Conservation (phyloP, 192 early-diverging fungal species). For the Mortierella claussenii region DNA sequence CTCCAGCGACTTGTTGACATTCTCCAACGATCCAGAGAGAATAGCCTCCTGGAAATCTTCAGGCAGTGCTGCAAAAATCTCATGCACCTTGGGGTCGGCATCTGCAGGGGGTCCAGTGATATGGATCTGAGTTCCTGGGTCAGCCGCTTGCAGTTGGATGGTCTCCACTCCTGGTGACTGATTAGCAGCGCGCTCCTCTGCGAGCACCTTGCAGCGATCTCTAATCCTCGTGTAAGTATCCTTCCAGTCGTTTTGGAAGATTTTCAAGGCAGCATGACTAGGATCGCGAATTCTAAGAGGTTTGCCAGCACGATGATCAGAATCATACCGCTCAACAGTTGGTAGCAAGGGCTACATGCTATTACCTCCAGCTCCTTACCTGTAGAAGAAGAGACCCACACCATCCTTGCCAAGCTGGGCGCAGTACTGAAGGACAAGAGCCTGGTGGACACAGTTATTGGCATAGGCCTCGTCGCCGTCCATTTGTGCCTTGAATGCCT, state of each 20-base stretch:
- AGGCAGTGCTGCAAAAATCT: conserved; percentile 79
- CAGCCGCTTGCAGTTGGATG: conserved; percentile 77
- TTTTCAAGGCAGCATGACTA: conserved; percentile 68
- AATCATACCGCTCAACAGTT: too few relatives aligned
- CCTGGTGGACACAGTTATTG: conserved; percentile 82
- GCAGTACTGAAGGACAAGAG: conserved; percentile 88
- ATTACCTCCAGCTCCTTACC: conserved; percentile 50
- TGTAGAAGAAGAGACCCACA: conserved; percentile 83
- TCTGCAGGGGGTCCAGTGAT: conserved; percentile 73
- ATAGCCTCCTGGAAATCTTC: conserved; percentile 80
- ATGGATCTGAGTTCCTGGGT: conserved; percentile 75
- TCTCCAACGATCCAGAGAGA: conserved; percentile 78
- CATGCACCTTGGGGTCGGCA: conserved; percentile 66
- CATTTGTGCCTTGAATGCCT: conserved; percentile 84
- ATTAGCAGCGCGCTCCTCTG: conserved; percentile 60
- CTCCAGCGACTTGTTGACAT: conserved; percentile 85
- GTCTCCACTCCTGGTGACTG: conserved; percentile 64
- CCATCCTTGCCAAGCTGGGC: conserved; percentile 85
- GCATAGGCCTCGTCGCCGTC: conserved; percentile 73
- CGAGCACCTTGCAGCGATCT: conserved; percentile 73
- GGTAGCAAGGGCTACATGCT: too few relatives aligned
- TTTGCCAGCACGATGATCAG: too few relatives aligned
- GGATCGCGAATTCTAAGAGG: conserved; percentile 59
- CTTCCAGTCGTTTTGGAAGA: conserved; percentile 90
- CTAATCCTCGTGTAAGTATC: conserved; percentile 85